Conservation (phyloP, 768 basidiomycete genomes). For the Rubroboletus pulcherrimus region DNA sequence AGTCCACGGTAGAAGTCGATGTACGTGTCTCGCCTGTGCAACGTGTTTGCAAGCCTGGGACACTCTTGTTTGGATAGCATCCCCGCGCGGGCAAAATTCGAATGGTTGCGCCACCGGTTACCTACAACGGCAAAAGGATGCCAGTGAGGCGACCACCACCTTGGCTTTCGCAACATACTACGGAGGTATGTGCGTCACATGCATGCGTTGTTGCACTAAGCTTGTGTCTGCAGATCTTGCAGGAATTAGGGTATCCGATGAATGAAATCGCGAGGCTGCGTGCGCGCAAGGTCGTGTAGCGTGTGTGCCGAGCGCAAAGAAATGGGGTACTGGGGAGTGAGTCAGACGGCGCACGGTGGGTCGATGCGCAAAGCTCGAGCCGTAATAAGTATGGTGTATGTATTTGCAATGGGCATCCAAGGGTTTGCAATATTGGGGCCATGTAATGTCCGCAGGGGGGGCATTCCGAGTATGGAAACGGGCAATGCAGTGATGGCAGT, state of each 20-base stretch:
- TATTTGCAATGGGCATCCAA: slow-evolving; percentile 23
- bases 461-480: slow-evolving; percentile 18
- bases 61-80: slow-evolving; percentile 43
- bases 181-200: slow-evolving; percentile 47
- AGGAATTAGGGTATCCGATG: slow-evolving; percentile 40
- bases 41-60: slow-evolving; percentile 12
- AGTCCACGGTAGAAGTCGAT: slow-evolving; percentile 72
- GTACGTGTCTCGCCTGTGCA: slow-evolving; percentile 45
- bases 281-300: slow-evolving; percentile 39
- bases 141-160: slow-evolving; percentile 73
- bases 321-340: slow-evolving; percentile 15
- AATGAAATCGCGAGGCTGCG: slow-evolving; percentile 43
- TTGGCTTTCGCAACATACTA: slow-evolving; percentile 83
- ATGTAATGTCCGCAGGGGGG: neutral
- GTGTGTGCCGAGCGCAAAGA: slow-evolving; percentile 17
- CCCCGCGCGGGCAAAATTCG: slow-evolving; percentile 73
- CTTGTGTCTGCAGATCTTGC: slow-evolving; percentile 32
- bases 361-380: slow-evolving; percentile 5
- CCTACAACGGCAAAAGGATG: slow-evolving; percentile 79
- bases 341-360: slow-evolving; percentile 23
- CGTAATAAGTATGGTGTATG: slow-evolving; percentile 18
- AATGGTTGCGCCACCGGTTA: slow-evolving; percentile 76
- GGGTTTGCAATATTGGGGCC: slow-evolving; percentile 21
- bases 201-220: neutral
- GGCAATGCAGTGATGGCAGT: slow-evolving; percentile 21